Evolutionary conservation across 2,329 filamentous ascomycete species (phyloP).

Genomic region (Fusarium torulosum): DNA sequence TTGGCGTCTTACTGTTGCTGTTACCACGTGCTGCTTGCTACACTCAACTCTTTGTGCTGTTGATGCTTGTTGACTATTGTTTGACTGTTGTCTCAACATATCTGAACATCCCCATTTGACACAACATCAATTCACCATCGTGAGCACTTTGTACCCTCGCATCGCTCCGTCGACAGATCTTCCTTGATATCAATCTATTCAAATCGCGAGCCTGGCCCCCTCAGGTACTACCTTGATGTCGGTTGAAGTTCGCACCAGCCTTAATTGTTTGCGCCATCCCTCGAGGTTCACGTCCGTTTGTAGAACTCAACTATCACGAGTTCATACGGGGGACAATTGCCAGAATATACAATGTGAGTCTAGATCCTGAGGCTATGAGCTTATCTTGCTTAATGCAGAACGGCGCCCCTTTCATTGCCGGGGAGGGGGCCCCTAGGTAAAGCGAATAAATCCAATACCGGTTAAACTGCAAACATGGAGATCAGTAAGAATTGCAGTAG

Average conservation of each 20-base stretch:
- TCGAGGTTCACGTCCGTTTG: constrained; percentile 69
- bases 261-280: constrained; percentile 68
- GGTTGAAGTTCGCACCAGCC: constrained; percentile 68
- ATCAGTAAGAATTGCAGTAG: constrained; percentile 49
- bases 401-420: constrained; percentile 35
- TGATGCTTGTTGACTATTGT: constrained; percentile 17
- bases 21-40: constrained; percentile 42
- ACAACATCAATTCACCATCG: constrained; percentile 6
- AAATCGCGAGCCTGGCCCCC: constrained; percentile 47
- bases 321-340: constrained; percentile 69
- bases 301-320: constrained; percentile 66
- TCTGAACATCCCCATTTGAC: constrained; percentile 16
- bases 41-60: constrained; percentile 18
- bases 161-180: constrained; percentile 22
- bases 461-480: constrained; percentile 59
- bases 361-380: constrained; percentile 23
- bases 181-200: constrained; percentile 17
- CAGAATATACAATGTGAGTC: constrained; percentile 63
- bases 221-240: constrained; percentile 67
- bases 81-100: constrained; percentile 5
- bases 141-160: constrained; percentile 15
- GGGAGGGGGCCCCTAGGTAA: constrained; percentile 41
- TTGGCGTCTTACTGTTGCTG: constrained; percentile 45
- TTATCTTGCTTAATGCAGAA: constrained; percentile 42
- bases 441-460: constrained; percentile 39